Base-by-base conservation (phyloP, 2,329 filamentous ascomycete genomes). In the Coniochaeta sp. region DNA sequence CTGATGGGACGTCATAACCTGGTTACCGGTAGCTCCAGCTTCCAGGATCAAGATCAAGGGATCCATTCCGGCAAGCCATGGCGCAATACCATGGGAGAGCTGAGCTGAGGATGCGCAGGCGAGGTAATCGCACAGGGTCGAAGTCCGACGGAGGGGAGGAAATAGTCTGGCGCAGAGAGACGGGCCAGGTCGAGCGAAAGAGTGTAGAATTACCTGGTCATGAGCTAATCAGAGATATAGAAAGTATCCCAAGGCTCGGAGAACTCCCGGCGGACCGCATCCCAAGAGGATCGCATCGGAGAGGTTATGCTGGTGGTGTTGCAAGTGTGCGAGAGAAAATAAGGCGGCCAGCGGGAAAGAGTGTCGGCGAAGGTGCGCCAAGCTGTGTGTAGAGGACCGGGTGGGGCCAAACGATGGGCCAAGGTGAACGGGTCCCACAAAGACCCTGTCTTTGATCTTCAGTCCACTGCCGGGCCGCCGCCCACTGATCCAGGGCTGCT, bases 291-390 rank as follows among this genome's bases (percentile, higher is more conserved):
- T 3, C n/a, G 13, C 18, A 14, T 42, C 38, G 18, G 10, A 20
- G 5, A 40, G 20, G 10, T 6, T 24, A 9, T 40, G 18, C 3
- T 42, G 38, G 22, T n/a, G 38, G 26, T 42, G 38, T 42, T 42
- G 18, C 6, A 4, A 24, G 20, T 42, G 38, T 42, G 38, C n/a
- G 38, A 42, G 38, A 42, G 38, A 42, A 42, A 42, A 42, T 42
- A 26, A 42, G 18, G 18, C 12, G 38, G 38, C 18, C 38, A 14
- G 22, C 18, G 10, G n/a, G 38, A n/a, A 42, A 14, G 20, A 24
- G 38, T 42, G 38, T 42, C 38, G 38, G 38, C 38, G 38, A 42
- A 42, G 38, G 20, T 42, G 22, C 38, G 38, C 38, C 38, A 42
- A 42, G 38, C 18, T 22, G 38, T 26, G 38, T 24, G 18, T n/a